Base-by-base conservation (phyloP, 2,329 filamentous ascomycete genomes). In the Colletotrichum salicis region DNA sequence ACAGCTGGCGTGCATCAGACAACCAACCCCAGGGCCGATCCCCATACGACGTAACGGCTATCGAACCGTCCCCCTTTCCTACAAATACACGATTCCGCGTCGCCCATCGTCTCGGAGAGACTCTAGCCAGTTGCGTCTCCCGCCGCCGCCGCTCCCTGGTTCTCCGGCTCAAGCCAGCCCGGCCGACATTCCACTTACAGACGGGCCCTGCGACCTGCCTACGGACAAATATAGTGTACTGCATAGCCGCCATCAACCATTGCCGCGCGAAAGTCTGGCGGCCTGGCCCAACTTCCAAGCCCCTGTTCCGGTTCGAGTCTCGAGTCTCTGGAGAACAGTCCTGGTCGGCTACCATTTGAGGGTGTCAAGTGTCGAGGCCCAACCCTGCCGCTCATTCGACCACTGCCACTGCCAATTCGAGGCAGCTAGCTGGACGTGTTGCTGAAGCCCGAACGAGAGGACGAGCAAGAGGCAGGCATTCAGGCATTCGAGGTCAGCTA, bases 341-440 rank as follows among this genome's bases (percentile, higher is more conserved):
- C 63, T 59, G 24, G 68, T 57, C 57, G 56, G 27, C 41, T 67
- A 52, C 37, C 57, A 71, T 58, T 57, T n/a, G 35, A 54, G 29
- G n/a, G 31, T 51, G 27, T 63, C 31, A 13, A 64, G 31, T 51
- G 27, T 54, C 31, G 22, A 64, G 52, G 48, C 63, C 58, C 37
- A 31, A 45, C 35, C 63, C 45, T 67, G 35, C 56, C 33, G 57
- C 63, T 56, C 35, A 56, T 56, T 65, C 33, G 31, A 35, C 45
- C 52, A 51, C 65, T 37, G 58, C 48, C 33, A 52, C 13, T n/a
- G 27, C 29, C 27, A 35, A 48, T 51, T 66, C 22, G 35, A 41
- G 51, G 19, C 19, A 62, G 33, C 29, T n/a, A 11, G 37, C 37
- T 48, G 58, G 33, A 22, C 33, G 33, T 27, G 54, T 37, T 65